Base-by-base conservation (phyloP, 2,329 filamentous ascomycete species). In the Fusarium sp. region DNA sequence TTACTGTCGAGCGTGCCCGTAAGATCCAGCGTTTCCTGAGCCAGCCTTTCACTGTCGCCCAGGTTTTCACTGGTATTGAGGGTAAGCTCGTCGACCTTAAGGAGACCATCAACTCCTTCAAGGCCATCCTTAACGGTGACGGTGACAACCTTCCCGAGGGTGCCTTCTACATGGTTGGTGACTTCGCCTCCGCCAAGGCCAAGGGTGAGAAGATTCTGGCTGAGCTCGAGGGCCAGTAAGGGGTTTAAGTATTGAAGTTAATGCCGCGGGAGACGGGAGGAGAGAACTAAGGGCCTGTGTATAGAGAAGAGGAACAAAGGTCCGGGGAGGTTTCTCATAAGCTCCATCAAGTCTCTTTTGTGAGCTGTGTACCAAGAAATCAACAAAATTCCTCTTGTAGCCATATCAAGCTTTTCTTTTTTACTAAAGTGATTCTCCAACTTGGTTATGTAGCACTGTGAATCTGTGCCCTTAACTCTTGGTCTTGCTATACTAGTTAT, bases 181-280 rank as follows among this genome's bases (percentile, higher is more conserved):
- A 97, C 88, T 91, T 98, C 77, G 93, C 93, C 77, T 94, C 93
- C 72, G 96, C 94, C 76, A 92, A 92, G 82, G 90, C 88, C 80
- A 99, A 99, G 94, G 96, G 95, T 87, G 94, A 98, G 91, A 97
- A 98, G 94, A 98, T 99, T 88, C 87, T 99, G 82, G 94, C 96
- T 77, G 96, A 98, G 78, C 88, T 98, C 78, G 93, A 96, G 82
- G 85, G 85, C 78, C 84, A 84, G 78, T 84, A 85, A 83, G 76
- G 70, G 74, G 71, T 70, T 75, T 77, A 74, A 70, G 70, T 64
- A 70, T 76, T 76, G 73, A 73, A 78, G 77, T 79, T 79, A 76
- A 70, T 70, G 67, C 67, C 54, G 72, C 74, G 69, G 76, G 75
- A 74, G 76, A 75, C 72, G 70, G 71, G 73, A 69, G 60, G 71